Conservation (phyloP, 2,329 filamentous ascomycete species). For the Colletotrichum salicis region DNA sequence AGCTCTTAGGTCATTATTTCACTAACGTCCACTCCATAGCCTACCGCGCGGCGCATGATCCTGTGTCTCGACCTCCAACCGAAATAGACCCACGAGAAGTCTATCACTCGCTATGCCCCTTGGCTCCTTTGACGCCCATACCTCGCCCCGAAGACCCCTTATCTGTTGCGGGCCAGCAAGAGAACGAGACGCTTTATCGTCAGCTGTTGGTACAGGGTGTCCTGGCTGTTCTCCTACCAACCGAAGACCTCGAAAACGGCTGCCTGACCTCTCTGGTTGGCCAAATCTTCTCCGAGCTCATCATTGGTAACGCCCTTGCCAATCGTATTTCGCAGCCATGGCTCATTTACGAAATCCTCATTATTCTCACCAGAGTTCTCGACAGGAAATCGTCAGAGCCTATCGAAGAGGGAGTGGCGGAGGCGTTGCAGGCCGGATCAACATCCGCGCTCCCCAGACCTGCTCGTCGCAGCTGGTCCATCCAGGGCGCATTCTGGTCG, state of each 20-base stretch:
- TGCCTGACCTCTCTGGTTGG: constrained; percentile 85
- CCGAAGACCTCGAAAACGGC: constrained; percentile 89
- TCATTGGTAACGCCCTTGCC: constrained; percentile 83
- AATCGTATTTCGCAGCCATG: constrained; percentile 87
- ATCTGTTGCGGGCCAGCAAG: constrained; percentile 69
- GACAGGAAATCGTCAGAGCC: constrained; percentile 40
- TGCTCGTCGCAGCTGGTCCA: constrained; percentile 48
- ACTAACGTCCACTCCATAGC: constrained; percentile 51
- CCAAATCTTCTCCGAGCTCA: constrained; percentile 89
- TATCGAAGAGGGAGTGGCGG: constrained; percentile 28
- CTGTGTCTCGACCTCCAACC: constrained; percentile 68
- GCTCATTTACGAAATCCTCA: constrained; percentile 87
- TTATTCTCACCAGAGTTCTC: constrained; percentile 69
- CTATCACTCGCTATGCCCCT: constrained; percentile 86
- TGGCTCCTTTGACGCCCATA: constrained; percentile 83
- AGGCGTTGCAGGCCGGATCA: constrained; percentile 17
- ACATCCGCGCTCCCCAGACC: constrained; percentile 7
- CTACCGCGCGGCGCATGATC: constrained; percentile 75
- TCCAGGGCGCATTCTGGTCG: constrained; percentile 64
- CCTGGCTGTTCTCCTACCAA: constrained; percentile 85
- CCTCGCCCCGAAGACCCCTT: constrained; percentile 66
- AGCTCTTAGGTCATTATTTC: background rate
- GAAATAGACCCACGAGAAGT: constrained; percentile 72
- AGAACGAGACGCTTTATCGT: constrained; percentile 86
- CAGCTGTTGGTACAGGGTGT: constrained; percentile 87